Percentiles rank a stretch among this genome's conserved stretches.
phyloP scores from a whole-genome alignment of 1,284 basidiomycete genomes.

The Rhodotorula sp. region DNA sequence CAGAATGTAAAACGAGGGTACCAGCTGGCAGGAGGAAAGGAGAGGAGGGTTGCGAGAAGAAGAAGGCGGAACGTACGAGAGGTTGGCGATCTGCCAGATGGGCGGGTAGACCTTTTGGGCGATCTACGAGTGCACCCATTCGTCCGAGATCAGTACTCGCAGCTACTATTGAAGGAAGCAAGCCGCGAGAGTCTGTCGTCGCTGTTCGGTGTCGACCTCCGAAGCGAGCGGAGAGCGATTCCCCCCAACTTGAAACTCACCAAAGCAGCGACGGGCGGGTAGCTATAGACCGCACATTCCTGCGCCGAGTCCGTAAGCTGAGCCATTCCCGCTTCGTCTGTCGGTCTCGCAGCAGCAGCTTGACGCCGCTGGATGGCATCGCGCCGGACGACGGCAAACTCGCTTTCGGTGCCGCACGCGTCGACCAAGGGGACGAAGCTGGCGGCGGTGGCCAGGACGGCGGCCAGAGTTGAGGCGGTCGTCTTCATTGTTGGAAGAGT shows the following conservation, averaged over 20 bases:
- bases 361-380: not conserved
- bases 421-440: not conserved
- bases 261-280: constrained; percentile 24
- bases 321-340: constrained; percentile 27
- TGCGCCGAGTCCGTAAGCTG: constrained; percentile 21
- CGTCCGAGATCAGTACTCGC: not conserved
- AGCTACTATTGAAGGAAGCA: not conserved
- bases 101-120: constrained; percentile 22
- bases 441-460: not conserved
- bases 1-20: not conserved
- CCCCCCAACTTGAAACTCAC: not conserved
- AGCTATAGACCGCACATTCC: constrained; percentile 18
- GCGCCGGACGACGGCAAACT: constrained; percentile 11
- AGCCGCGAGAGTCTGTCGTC: not conserved
- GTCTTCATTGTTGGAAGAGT: not conserved
- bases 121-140: not conserved
- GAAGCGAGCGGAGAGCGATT: not conserved
- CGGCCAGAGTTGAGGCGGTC: constrained; percentile 3
- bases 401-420: constrained; percentile 20
- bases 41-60: not conserved
- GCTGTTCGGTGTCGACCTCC: not conserved
- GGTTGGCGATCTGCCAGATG: constrained; percentile 32
- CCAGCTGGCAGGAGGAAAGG: too few relatives aligned
- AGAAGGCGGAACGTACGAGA: constrained; percentile 11
- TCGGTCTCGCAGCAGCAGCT: constrained; percentile 8